Base-by-base conservation (phyloP, 345 rosid species). In the Salix koriyanagi region DNA sequence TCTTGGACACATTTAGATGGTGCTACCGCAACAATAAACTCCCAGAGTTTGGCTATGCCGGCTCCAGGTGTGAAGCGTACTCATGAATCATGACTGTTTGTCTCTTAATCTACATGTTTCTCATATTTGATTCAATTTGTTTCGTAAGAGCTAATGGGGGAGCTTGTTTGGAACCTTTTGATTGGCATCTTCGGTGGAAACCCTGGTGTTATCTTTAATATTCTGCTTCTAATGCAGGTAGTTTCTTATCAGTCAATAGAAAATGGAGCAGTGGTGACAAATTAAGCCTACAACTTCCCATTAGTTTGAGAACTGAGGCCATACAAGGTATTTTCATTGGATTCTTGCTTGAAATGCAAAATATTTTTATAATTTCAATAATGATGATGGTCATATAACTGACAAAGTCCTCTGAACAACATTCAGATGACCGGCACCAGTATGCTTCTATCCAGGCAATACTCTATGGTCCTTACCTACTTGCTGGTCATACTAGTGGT, bases 401-500 rank as follows among this genome's bases (percentile, higher is more conserved):
- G 72, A 71, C 56, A 56, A 21, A 19, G 19, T 73, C 26, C 50
- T 46, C 44, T 25, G 36, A 32, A 60, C 39, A 26, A 62, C 46
- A 34, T 86, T 72, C 88, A 94, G 98, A 95, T 85, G 98, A 95
- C 71, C 84, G 92, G 61, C 75, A 91, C 0, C 92, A 88, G 41
- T 89, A 87, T 72, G 81, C 91, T 75, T 91, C 98, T 15, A 30
- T 96, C 68, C 90, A 86, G 58, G 98, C 98, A 21, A 91, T 96
- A 79, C 93, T 96, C 9, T 96, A 88, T 76, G 99, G 99, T 6
- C 98, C 96, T 11, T 90, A 91, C 82, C 87, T 93, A 65, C 93
- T 95, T 75, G 91, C 90, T 2, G 97, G 97, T 37, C 86, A 80
- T 75, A 89, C 89, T 3, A 83, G 73, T 48, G 91, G 88, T 42